These are phyloP conservation scores for Coelastrella sp. DNA, from an alignment of 139 green algal genomes.

Conservation along the genomic window DNA sequence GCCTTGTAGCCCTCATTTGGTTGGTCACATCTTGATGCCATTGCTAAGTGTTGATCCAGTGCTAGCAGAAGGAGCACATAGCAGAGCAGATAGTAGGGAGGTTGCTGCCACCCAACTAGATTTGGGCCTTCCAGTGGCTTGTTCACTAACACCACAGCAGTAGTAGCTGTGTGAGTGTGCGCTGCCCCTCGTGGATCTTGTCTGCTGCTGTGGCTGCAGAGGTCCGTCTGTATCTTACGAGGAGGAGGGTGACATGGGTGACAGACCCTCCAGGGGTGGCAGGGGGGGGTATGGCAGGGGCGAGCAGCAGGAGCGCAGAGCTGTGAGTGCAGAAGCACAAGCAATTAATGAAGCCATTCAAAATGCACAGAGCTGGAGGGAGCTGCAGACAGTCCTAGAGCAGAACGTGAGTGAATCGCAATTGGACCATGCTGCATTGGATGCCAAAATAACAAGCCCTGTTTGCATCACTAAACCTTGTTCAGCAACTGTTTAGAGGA, in stretches of 20 bases:
- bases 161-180: too few species aligned
- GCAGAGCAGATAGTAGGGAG: too few species aligned
- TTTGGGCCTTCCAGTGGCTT: too few species aligned
- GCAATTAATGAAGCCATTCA: slow-evolving; percentile 17
- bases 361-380: not conserved
- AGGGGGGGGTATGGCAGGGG: not conserved
- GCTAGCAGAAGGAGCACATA: too few species aligned
- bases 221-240: slow-evolving; percentile 32
- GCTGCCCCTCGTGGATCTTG: too few species aligned
- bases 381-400: slow-evolving; percentile 42
- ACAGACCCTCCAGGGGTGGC: not conserved
- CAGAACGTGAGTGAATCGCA: slow-evolving; percentile 1
- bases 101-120: too few species aligned
- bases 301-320: not conserved
- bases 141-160: too few species aligned
- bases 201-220: slow-evolving; percentile 8
- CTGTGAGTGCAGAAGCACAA: not conserved
- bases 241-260: slow-evolving; percentile 2
- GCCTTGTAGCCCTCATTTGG: not conserved
- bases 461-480: too few species aligned
- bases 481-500: too few species aligned
- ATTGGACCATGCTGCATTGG: not conserved
- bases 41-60: too few species aligned
- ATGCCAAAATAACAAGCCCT: too few species aligned
- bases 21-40: not conserved